Conservation (phyloP, 768 basidiomycete genomes). For the Rhodotorula graminis region DNA sequence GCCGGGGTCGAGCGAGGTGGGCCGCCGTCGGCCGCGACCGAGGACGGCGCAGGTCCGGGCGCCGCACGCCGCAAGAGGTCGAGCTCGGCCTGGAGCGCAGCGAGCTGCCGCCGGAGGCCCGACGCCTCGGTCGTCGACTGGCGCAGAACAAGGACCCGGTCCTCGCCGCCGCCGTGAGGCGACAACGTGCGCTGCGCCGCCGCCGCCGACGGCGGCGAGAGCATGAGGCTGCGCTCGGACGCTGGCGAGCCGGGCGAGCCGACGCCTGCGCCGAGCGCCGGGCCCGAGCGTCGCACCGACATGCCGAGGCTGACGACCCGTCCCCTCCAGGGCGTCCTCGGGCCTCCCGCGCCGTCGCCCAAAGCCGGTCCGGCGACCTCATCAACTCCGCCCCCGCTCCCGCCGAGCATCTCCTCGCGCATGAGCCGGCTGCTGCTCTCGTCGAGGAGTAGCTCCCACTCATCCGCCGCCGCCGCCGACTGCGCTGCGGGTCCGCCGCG, state of each 20-base stretch:
- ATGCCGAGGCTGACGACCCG: not conserved
- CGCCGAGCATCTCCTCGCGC: constrained; percentile 10
- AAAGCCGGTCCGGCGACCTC: no score
- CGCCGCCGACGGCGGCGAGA: not conserved
- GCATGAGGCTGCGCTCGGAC: not conserved
- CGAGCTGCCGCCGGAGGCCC: not conserved
- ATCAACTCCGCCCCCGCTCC: no score
- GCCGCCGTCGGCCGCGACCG: no score
- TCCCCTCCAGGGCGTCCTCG: constrained; percentile 7
- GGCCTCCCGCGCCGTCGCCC: not conserved
- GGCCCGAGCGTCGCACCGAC: not conserved
- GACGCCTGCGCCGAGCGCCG: no score
- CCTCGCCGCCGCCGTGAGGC: not conserved
- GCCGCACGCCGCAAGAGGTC: not conserved
- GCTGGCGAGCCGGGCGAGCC: not conserved
- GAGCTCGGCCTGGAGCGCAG: not conserved
- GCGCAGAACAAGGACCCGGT: constrained; percentile 10
- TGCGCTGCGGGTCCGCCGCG: not conserved
- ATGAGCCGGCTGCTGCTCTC: constrained; percentile 7
- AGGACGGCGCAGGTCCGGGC: not conserved
- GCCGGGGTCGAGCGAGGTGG: not conserved
- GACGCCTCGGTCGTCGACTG: constrained; percentile 3
- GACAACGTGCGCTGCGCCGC: not conserved
- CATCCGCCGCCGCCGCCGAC: not conserved
- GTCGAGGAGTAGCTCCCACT: constrained; percentile 10